Evolutionary conservation across 805 yeast genomes (phyloP).

Genomic region (Diddensiella transvaalensis): DNA sequence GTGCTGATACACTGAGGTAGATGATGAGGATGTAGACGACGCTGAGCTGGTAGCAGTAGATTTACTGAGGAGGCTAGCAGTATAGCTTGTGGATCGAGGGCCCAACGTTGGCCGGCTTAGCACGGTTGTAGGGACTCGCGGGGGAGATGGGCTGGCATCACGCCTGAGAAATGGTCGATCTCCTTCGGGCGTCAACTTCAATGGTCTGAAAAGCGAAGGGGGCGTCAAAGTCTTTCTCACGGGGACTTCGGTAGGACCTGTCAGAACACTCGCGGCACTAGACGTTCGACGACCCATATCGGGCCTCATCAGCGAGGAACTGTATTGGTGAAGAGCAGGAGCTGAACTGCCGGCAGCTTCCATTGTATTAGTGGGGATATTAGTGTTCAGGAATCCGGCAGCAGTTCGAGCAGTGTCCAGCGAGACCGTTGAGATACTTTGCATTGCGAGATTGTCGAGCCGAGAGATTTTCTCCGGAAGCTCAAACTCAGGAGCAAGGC

Average conservation of each 20-base stretch:
- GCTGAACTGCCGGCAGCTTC: background rate
- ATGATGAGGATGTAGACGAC: no score
- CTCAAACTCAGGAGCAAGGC: constrained; percentile 26
- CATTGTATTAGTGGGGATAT: no score
- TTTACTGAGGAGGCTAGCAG: background rate
- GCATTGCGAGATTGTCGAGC: constrained; percentile 21
- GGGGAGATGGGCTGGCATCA: background rate
- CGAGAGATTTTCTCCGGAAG: constrained; percentile 20
- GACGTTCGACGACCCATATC: constrained; percentile 1
- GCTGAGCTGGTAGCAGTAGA: background rate
- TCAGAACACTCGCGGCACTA: background rate
- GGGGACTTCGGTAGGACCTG: background rate
- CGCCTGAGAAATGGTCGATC: background rate
- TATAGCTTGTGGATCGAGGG: constrained; percentile 17
- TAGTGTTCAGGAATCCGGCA: background rate
- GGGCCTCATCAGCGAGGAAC: no score
- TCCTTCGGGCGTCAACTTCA: background rate
- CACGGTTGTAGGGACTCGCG: constrained; percentile 2
- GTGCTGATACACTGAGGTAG: no score
- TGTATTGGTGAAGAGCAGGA: background rate
- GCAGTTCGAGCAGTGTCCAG: background rate
- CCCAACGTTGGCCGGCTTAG: constrained; percentile 14
- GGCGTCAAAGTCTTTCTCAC: background rate
- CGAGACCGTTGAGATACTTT: constrained; percentile 1
- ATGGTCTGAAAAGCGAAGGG: background rate